phyloP scores from a whole-genome alignment of 2,329 filamentous ascomycete species.

The Sclerotiophoma versabilis region DNA sequence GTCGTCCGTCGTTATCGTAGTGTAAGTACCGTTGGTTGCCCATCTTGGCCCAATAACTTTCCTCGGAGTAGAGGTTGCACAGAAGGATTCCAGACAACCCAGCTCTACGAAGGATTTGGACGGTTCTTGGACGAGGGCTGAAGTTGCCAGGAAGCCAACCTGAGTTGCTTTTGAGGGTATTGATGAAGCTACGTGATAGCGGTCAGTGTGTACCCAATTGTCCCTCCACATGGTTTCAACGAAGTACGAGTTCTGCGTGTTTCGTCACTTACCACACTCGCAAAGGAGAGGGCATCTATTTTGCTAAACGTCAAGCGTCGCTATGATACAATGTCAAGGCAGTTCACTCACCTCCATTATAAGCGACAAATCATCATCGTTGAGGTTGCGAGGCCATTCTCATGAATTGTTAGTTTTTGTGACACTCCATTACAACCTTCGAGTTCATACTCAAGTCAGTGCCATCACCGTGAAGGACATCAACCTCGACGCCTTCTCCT shows the following conservation, averaged over 20 bases:
- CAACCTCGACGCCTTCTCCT: not conserved
- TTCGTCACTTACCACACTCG: not conserved
- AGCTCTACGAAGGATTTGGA: not conserved
- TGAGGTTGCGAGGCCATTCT: not conserved
- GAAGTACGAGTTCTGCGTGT: not conserved
- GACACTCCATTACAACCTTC: too few species aligned
- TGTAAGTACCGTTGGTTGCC: slow-evolving; percentile 24
- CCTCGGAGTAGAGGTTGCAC: slow-evolving; percentile 20
- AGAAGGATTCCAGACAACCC: not conserved
- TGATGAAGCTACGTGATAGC: not conserved
- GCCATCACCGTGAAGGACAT: not conserved
- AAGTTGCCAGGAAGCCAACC: slow-evolving; percentile 4
- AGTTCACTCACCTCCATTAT: not conserved
- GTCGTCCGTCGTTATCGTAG: not conserved
- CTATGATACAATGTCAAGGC: not conserved
- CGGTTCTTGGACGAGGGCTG: not conserved
- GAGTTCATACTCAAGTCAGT: not conserved
- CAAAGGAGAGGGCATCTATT: not conserved
- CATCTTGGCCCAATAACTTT: slow-evolving; percentile 36
- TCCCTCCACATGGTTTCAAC: not conserved
- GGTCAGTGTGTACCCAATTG: not conserved
- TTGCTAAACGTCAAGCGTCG: not conserved
- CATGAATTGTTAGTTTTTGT: not conserved
- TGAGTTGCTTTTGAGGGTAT: not conserved
- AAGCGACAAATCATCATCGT: not conserved